Base-by-base conservation (phyloP, 2,329 filamentous ascomycete genomes). In the Claviceps sorghi region DNA sequence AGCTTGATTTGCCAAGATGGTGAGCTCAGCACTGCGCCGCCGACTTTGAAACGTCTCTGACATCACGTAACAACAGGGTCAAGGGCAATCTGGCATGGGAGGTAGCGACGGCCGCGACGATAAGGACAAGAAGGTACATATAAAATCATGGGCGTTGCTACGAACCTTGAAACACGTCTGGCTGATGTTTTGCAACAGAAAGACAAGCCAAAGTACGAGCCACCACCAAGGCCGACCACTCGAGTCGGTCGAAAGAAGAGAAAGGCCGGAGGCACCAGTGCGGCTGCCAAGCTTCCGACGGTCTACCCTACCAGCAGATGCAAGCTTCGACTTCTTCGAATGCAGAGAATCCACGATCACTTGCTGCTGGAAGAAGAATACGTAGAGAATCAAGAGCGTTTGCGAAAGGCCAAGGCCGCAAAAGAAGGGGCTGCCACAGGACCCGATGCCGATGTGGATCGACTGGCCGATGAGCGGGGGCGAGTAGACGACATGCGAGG, bases 171-270 rank as follows among this genome's bases (percentile, higher is more conserved):
- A 11, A n/a, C 50, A 26, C 22, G 17, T 9, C 9, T 15, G 4
- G 46, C 57, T 65, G 56, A 67, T 54, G 51, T 2, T 54, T 30
- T 29, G 40, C 36, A 55, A 61, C 64, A 95, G 91, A 97, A 98
- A 80, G 91, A 98, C 58, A 98, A 98, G 84, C 93, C 93, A 67
- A 97, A 95, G 86, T 98, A 98, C 77, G 93, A 98, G 72, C 93
- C 93, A 58, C 93, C 93, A 61, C 93, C 93, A 70, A 85, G 91
- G 65, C 93, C 93, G 57, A 98, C 93, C 57, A 97, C 93, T 59
- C 88, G 93, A 68, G 85, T 98, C 67, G 93, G 93, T 56, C 88
- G 91, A 65, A 96, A 94, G 85, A 98, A 98, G 86, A 91, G 90
- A 79, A 96, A 88, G 83, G 80, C 82, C 49, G 89, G 86, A 55